phyloP scores from a whole-genome alignment of 164 flowering plant species.

The Piper betle region DNA sequence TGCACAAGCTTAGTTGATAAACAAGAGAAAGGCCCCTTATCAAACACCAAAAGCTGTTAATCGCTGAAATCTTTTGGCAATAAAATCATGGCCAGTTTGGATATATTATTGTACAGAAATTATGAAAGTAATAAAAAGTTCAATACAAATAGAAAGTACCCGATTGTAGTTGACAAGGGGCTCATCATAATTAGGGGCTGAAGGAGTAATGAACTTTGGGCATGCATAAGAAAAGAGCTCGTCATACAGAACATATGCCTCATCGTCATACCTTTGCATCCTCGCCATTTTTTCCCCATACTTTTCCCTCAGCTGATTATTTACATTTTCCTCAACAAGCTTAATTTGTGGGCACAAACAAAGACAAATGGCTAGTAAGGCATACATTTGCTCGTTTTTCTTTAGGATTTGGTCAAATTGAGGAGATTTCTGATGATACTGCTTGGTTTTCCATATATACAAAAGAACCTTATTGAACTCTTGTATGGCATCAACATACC shows the following conservation, averaged over 20 bases:
- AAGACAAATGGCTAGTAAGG: conserved; percentile 74
- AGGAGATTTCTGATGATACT: conserved; percentile 90
- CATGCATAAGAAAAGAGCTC: conserved; percentile 99
- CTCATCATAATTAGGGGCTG: conserved; percentile 78
- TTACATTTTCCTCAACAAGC: conserved; percentile 88
- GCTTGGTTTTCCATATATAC: conserved; percentile 84
- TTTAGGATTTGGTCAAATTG: conserved; percentile 96
- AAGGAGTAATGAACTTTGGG: conserved; percentile 95
- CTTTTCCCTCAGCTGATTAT: conserved; percentile 82
- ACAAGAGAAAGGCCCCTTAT: no score
- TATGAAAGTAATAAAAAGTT: not conserved
- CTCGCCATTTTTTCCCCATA: conserved; percentile 94
- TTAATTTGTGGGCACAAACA: conserved; percentile 88
- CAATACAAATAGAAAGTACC: conserved; percentile 22
- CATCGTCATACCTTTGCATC: conserved; percentile 94
- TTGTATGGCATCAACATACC: conserved; percentile 83
- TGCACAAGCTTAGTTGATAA: no score
- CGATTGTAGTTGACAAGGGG: conserved; percentile 97
- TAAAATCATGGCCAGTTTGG: not conserved
- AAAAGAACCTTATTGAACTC: conserved; percentile 86
- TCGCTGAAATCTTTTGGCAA: no score
- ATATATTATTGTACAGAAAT: not conserved
- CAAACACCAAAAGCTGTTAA: no score
- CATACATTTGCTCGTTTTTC: conserved; percentile 99
- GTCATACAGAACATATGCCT: conserved; percentile 85